A percentile compares a stretch with the other conserved stretches of the same genome.
phyloP scores from a whole-genome alignment of 2,329 filamentous ascomycete genomes.

The Fusarium dimerum region DNA sequence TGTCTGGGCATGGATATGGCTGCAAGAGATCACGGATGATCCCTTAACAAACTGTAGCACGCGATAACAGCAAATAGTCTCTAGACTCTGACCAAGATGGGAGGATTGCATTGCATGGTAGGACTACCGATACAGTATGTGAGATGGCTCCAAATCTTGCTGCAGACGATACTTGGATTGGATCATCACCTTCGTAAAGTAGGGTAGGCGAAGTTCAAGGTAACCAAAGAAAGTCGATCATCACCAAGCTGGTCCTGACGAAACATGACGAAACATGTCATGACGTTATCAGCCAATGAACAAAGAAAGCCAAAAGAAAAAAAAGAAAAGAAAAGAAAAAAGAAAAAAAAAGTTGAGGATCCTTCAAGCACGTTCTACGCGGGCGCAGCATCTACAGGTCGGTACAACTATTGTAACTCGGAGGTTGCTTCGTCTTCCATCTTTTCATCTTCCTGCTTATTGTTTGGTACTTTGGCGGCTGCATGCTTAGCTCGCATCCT shows the following conservation, averaged over 20 bases:
- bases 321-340: too few relatives aligned
- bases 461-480: background rate
- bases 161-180: constrained; percentile 4
- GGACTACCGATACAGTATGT: background rate
- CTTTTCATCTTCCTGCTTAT: background rate
- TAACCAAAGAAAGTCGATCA: constrained; percentile 18
- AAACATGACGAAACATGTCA: constrained; percentile 23
- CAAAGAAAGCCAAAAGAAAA: constrained; percentile 1
- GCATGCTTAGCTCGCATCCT: background rate
- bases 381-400: too few relatives aligned
- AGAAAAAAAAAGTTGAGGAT: too few relatives aligned
- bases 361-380: too few relatives aligned
- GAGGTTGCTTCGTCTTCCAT: background rate
- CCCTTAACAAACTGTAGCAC: background rate
- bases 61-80: background rate
- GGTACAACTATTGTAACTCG: too few relatives aligned
- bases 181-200: background rate
- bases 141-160: background rate
- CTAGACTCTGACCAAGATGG: background rate
- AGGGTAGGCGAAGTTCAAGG: background rate
- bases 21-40: background rate
- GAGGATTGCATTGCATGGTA: too few relatives aligned
- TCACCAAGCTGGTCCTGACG: constrained; percentile 18
- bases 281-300: constrained; percentile 23
- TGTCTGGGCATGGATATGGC: too few relatives aligned